Percentiles rank a stretch among this genome's conserved stretches.
Evolutionary conservation across 768 basidiomycete genomes (phyloP).

Genomic region (Sarcomyxa edulis): DNA sequence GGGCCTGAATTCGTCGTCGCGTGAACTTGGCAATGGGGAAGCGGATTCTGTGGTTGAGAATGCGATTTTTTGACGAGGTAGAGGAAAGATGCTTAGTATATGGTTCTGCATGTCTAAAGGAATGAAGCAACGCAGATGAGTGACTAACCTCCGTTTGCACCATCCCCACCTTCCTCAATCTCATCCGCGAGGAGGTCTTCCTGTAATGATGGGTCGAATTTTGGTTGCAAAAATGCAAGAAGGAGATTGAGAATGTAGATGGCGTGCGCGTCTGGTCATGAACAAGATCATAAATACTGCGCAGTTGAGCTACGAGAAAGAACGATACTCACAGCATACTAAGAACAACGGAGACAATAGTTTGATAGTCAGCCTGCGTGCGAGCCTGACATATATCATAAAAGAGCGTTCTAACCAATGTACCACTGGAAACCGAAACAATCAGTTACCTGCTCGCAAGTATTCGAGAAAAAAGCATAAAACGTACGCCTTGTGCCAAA

Average conservation of each 20-base stretch:
- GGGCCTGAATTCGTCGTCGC: slow-evolving; percentile 95
- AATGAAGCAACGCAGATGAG: too few relatives aligned
- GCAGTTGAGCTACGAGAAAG: neutral
- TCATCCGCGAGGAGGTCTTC: slow-evolving; percentile 93
- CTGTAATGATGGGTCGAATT: slow-evolving; percentile 94
- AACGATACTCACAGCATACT: slow-evolving; percentile 81
- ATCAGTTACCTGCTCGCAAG: slow-evolving; percentile 5
- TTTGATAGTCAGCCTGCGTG: too few relatives aligned
- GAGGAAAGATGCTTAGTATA: too few relatives aligned
- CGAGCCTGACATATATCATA: slow-evolving; percentile 1
- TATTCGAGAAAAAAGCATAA: slow-evolving; percentile 3
- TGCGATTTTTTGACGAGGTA: too few relatives aligned
- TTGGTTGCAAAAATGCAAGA: slow-evolving; percentile 95
- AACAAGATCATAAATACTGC: slow-evolving; percentile 10
- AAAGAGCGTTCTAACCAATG: slow-evolving; percentile 58
- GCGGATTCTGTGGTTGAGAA: slow-evolving; percentile 33
- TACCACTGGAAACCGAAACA: slow-evolving; percentile 62
- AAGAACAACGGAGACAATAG: slow-evolving; percentile 1
- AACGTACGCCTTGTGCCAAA: slow-evolving; percentile 81
- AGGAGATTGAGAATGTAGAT: slow-evolving; percentile 96
- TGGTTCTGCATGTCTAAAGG: too few relatives aligned
- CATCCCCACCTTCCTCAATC: slow-evolving; percentile 88
- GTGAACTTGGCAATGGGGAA: slow-evolving; percentile 56
- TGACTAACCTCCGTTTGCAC: too few relatives aligned
- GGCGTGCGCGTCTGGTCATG: slow-evolving; percentile 80